Evolutionary conservation across 768 basidiomycete genomes (phyloP).

Genomic region (Trichaptum fuscoviolaceum): DNA sequence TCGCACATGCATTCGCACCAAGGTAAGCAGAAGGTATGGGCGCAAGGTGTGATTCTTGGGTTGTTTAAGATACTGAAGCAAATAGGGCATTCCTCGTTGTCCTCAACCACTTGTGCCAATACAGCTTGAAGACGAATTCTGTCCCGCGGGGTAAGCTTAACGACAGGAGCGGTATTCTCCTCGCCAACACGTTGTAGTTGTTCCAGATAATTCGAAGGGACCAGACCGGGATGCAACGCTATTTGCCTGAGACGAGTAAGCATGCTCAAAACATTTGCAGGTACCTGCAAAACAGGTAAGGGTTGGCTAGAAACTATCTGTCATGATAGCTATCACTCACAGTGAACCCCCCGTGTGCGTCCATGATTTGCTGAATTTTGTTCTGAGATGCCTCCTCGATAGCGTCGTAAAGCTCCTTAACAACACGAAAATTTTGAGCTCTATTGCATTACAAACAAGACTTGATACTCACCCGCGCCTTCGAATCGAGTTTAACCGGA

Average conservation of each 20-base stretch:
- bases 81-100: slow-evolving; percentile 78
- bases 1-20: slow-evolving; percentile 43
- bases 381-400: slow-evolving; percentile 59
- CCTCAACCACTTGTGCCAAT: slow-evolving; percentile 66
- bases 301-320: slow-evolving; percentile 6
- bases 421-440: neutral
- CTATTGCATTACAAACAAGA: neutral
- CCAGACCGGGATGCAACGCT: slow-evolving; percentile 69
- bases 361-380: slow-evolving; percentile 54
- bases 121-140: slow-evolving; percentile 49
- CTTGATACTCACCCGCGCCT: slow-evolving; percentile 51
- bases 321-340: slow-evolving; percentile 14
- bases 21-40: slow-evolving; percentile 65
- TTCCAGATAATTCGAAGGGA: slow-evolving; percentile 67
- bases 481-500: slow-evolving; percentile 57
- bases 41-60: slow-evolving; percentile 68
- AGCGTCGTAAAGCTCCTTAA: slow-evolving; percentile 60
- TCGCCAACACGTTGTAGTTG: slow-evolving; percentile 42
- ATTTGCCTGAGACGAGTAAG: slow-evolving; percentile 85
- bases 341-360: slow-evolving; percentile 28
- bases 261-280: slow-evolving; percentile 70
- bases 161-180: slow-evolving; percentile 21
- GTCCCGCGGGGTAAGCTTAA: slow-evolving; percentile 47
- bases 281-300: slow-evolving; percentile 36
- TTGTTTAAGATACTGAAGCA: slow-evolving; percentile 59